Conservation (phyloP, 176 grass and related monocot genomes). For the Rhipidocladum racemiflorum region DNA sequence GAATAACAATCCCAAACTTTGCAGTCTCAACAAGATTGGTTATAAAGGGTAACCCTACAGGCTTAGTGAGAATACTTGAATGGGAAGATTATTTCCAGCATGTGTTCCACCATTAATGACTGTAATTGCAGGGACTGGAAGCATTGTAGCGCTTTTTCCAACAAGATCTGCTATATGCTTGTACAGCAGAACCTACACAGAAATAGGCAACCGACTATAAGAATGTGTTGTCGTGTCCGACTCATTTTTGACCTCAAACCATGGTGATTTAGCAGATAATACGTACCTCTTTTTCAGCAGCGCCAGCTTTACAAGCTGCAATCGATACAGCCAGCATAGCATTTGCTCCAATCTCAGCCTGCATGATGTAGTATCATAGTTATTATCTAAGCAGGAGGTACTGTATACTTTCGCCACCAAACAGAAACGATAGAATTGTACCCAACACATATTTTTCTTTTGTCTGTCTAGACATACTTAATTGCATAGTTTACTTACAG, state of each 20-base stretch:
- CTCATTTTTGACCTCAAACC: too few relatives aligned
- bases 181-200: slow-evolving; percentile 72
- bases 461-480: too few relatives aligned
- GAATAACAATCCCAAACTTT: slow-evolving; percentile 1
- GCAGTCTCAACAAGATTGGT: background rate
- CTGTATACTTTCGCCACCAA: background rate
- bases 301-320: too few relatives aligned
- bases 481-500: too few relatives aligned
- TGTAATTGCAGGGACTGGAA: slow-evolving; percentile 86
- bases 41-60: slow-evolving; percentile 16
- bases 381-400: background rate
- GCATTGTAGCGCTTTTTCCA: slow-evolving; percentile 62
- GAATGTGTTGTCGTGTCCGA: background rate
- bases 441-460: too few relatives aligned
- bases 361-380: too few relatives aligned
- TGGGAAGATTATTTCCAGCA: slow-evolving; percentile 68
- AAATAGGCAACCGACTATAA: slow-evolving; percentile 24
- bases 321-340: too few relatives aligned
- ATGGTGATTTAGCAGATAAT: too few relatives aligned
- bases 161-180: slow-evolving; percentile 97
- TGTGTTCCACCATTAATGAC: slow-evolving; percentile 92
- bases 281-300: too few relatives aligned
- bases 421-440: background rate
- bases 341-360: too few relatives aligned
- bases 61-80: slow-evolving; percentile 57